A percentile compares a stretch with the other conserved stretches of the same genome.
Conservation (phyloP, 2,329 filamentous ascomycete genomes). For the Neofusicoccum sp. region DNA sequence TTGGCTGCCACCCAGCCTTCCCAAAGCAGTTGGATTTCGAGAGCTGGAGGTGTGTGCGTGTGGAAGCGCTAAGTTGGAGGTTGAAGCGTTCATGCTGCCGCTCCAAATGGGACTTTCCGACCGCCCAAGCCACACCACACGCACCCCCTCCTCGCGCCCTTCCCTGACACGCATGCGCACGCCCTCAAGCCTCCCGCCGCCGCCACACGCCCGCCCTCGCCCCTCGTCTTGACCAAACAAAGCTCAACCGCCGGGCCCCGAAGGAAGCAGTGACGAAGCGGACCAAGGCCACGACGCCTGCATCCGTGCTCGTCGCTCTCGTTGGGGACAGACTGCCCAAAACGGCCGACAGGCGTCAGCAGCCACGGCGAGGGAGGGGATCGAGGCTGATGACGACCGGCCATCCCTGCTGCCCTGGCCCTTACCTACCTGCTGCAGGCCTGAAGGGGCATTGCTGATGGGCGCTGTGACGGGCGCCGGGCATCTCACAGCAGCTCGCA, state of each 20-base stretch:
- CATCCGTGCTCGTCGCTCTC: no score
- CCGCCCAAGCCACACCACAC: slow-evolving; percentile 1
- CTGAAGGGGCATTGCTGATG: background rate
- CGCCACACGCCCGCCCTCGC: no score
- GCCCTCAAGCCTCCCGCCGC: no score
- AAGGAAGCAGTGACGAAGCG: no score
- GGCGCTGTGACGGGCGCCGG: background rate
- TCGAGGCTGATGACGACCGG: background rate
- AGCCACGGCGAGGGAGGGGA: background rate
- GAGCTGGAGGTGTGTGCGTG: background rate
- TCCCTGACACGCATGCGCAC: background rate
- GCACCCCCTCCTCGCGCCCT: background rate
- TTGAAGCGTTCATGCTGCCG: background rate
- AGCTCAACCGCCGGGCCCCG: no score
- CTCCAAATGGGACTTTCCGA: background rate
- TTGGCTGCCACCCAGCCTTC: background rate
- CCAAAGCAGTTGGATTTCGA: slow-evolving; percentile 9
- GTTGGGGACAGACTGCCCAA: no score
- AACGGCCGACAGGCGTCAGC: background rate
- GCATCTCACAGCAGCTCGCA: slow-evolving; percentile 12
- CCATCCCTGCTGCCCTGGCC: no score
- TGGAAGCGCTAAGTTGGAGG: no score
- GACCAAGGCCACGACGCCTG: no score
- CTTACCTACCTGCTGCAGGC: background rate
- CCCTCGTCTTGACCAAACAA: no score